Percentiles rank a stretch among this genome's conserved stretches.
These are phyloP conservation scores for Yamadazyma triangularis DNA, from an alignment of 1,139 yeast species.

Conservation along the genomic window DNA sequence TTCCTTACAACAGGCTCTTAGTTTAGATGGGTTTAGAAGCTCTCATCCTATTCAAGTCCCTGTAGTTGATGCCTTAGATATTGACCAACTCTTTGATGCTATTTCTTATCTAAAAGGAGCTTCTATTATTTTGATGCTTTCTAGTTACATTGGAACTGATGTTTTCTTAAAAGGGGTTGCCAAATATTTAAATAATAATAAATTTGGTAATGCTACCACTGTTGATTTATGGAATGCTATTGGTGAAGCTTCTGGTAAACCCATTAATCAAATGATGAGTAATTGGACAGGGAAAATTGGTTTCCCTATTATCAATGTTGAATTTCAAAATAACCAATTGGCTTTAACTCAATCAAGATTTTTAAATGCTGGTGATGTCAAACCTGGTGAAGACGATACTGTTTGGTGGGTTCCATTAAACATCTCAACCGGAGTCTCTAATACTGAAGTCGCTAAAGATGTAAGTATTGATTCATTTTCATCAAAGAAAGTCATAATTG, in stretches of 20 bases:
- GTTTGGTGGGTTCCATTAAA: constrained; percentile 74
- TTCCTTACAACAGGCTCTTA: constrained; percentile 64
- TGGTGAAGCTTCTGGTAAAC: constrained; percentile 68
- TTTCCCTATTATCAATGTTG: constrained; percentile 72
- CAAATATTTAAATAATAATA: constrained; percentile 61
- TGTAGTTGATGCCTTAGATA: constrained; percentile 72
- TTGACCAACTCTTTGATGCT: constrained; percentile 81
- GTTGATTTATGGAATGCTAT: constrained; percentile 78
- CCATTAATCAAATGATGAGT: constrained; percentile 68
- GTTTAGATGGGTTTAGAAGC: constrained; percentile 66
- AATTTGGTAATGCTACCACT: constrained; percentile 74
- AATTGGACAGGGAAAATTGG: constrained; percentile 84
- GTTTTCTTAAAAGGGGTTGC: constrained; percentile 70
- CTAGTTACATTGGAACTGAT: constrained; percentile 64
- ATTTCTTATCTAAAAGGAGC: constrained; percentile 83
- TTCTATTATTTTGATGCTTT: constrained; percentile 67
- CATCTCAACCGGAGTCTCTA: constrained; percentile 27
- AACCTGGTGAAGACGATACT: constrained; percentile 65
- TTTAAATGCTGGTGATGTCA: constrained; percentile 74
- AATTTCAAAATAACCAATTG: constrained; percentile 34
- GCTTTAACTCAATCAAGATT: constrained; percentile 68
- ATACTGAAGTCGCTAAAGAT: constrained; percentile 4
- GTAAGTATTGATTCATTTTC: constrained; percentile 18
- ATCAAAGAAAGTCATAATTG: constrained; percentile 17
- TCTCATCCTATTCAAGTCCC: constrained; percentile 89